Evolutionary conservation across 805 yeast species (phyloP), one percentile per base, ranked within the genome.

Genomic region (Metahyphopichia silvanorum): DNA sequence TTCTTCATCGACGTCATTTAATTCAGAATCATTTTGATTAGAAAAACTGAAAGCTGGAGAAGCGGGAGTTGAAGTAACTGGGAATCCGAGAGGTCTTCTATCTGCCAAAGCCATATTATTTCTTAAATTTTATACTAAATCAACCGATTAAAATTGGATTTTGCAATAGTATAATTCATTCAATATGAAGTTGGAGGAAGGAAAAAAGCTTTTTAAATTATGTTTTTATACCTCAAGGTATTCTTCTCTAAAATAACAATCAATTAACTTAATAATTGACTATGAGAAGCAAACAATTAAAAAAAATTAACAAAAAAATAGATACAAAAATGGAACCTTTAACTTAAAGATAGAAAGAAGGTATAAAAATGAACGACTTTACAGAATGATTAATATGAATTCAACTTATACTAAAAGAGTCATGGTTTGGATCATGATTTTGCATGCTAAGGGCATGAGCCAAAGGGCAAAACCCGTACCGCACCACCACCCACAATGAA

Each of bases 41-140:
- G 30, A 30, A 23, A 31, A 40, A 27, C 12, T 44, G 43, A 60
- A 66, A 14, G 71, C 55, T 6, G 72, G 72, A 5, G 69, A 55
- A 23, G 71, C 63, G 13, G 74, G 70, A 9, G 71, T 55, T 13
- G 76, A 67, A 27, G 72, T 55, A 16, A 67, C 69, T 28, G 79
- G 74, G 45, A 76, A 63, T 21, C 70, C 74, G 33, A 76, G 66
- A 17, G 82, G 82, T 68, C 82, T 75, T 65, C 80, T 72, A 51
- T 77, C 79, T 40, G 84, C 77, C 60, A 77, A 67, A 36, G 84
- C 84, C 84, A 77, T 77, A 28, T 25, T 53, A 27, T 26, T 29
- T 29, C 10, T 25, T n/a, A n/a, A n/a, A n/a, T n/a, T n/a, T n/a
- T 24, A 14, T 23, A 17, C 13, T 15, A 29, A 6, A 27, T 14